These are phyloP conservation scores for Echinosophora koreensis DNA, from an alignment of 306 rosid genomes.

Conservation along the genomic window DNA sequence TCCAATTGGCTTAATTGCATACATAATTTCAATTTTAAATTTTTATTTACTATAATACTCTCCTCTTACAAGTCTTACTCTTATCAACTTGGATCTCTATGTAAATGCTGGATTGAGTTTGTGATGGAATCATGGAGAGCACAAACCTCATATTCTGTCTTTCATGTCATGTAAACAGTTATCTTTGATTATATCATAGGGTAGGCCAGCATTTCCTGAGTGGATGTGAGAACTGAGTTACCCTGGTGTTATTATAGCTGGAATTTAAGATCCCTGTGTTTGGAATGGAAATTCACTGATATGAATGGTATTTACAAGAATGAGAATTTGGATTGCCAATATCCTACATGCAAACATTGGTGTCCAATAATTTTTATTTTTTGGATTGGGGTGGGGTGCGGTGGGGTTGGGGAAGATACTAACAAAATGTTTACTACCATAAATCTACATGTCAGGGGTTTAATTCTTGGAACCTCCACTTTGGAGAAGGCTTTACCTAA, in stretches of 20 bases:
- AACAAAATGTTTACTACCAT: too few species aligned
- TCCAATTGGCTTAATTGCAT: constrained; percentile 20
- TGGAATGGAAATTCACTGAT: background rate
- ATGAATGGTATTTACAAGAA: background rate
- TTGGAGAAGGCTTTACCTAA: too few species aligned
- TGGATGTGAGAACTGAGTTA: too few species aligned
- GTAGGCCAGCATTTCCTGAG: background rate
- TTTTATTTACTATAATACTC: background rate
- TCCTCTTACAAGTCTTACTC: background rate
- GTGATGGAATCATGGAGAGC: constrained; percentile 6
- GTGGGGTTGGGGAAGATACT: too few species aligned
- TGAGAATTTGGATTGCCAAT: too few species aligned
- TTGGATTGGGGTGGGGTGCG: too few species aligned
- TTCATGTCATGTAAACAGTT: background rate
- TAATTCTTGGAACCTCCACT: too few species aligned
- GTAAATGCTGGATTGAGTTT: background rate
- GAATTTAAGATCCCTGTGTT: constrained; percentile 4
- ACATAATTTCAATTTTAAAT: background rate
- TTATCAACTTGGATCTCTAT: constrained; percentile 1
- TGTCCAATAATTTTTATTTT: background rate
- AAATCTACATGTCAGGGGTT: too few species aligned
- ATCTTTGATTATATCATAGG: constrained; percentile 1
- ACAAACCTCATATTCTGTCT: background rate
- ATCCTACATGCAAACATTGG: background rate
- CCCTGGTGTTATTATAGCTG: constrained; percentile 7